Percentiles rank a stretch among this genome's conserved stretches.
Conservation (phyloP, 768 basidiomycete species). For the Heimioporus sp. region DNA sequence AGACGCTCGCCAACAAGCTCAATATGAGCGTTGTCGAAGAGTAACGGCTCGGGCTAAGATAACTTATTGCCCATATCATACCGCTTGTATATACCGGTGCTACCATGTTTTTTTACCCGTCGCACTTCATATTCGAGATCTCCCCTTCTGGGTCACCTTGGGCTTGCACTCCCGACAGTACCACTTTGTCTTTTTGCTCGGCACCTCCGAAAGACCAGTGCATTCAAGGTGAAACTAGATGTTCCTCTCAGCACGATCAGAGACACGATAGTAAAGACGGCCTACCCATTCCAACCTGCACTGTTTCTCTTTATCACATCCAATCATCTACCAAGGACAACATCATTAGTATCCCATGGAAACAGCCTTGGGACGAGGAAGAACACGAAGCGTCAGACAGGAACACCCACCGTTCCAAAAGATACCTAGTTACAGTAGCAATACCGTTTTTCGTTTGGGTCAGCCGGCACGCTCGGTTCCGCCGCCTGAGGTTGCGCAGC, state of each 20-base stretch:
- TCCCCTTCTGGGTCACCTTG: slow-evolving; percentile 36
- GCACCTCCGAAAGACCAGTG: slow-evolving; percentile 56
- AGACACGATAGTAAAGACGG: slow-evolving; percentile 4
- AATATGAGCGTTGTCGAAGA: slow-evolving; percentile 49
- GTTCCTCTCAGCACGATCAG: not conserved
- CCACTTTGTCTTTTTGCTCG: slow-evolving; percentile 60
- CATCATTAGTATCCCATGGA: not conserved
- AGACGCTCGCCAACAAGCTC: slow-evolving; percentile 78
- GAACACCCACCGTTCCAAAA: slow-evolving; percentile 66
- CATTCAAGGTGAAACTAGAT: slow-evolving; percentile 72
- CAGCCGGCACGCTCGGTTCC: slow-evolving; percentile 23
- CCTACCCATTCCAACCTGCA: slow-evolving; percentile 86
- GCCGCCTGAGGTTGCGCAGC: slow-evolving; percentile 26
- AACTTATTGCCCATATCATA: slow-evolving; percentile 21
- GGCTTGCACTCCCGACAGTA: slow-evolving; percentile 64
- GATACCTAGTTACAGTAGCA: slow-evolving; percentile 82
- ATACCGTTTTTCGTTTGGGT: slow-evolving; percentile 60
- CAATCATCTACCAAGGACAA: slow-evolving; percentile 68
- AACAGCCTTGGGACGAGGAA: too few species aligned
- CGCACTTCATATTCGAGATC: slow-evolving; percentile 22
- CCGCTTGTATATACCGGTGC: slow-evolving; percentile 1
- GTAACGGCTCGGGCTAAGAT: slow-evolving; percentile 2
- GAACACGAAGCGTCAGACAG: not conserved
- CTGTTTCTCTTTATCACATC: slow-evolving; percentile 64
- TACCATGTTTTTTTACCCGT: not conserved